Evolutionary conservation across 495 filamentous ascomycete species (phyloP), one percentile per base, ranked within the genome.

Genomic region (Saxophila tyrrhenica): DNA sequence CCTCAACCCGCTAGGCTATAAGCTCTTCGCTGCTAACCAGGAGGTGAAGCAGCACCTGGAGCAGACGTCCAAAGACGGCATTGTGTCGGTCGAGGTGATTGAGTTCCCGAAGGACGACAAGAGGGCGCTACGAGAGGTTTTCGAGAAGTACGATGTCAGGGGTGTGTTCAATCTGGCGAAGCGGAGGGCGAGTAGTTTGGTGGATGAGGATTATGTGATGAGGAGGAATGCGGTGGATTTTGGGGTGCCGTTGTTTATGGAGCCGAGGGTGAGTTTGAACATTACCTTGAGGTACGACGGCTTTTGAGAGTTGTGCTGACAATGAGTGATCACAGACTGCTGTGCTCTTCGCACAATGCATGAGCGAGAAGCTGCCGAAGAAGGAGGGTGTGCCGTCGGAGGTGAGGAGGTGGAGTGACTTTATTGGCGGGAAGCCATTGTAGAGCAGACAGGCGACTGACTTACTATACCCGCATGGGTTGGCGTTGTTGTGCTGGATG

Each of bases 141-240:
- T 98, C 76, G 73, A 90, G 79, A 95, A 95, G 77, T 89, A 96
- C 69, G 82, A 96, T 65, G 92, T 98, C 70, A 80, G 84, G 29
- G 94, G 94, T 58, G 86, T 90, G 48, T 98, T 98, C 79, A 98
- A 98, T 72, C 74, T 98, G 62, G 89, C 90, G 50, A 82, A 82
- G 66, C 80, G 77, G 53, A 76, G 91, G 60, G 92, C 80, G 51
- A 88, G 89, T 75, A 90, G 83, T 22, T 73, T 88, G 55, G 73
- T 86, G 50, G 92, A 98, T 66, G 89, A 91, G 59, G 91, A 97
- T 72, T 98, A 98, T 61, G 89, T 97, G 45, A 98, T 97, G 92
- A 82, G 92, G 60, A 82, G 94, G 62, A 95, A 98, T 65, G 92
- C 91, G 16, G 94, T 98, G 41, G 92, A 98, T 73, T 98, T 98